These are phyloP conservation scores for Notholithocarpus densiflorus DNA, from an alignment of 306 rosid species.

Conservation along the genomic window DNA sequence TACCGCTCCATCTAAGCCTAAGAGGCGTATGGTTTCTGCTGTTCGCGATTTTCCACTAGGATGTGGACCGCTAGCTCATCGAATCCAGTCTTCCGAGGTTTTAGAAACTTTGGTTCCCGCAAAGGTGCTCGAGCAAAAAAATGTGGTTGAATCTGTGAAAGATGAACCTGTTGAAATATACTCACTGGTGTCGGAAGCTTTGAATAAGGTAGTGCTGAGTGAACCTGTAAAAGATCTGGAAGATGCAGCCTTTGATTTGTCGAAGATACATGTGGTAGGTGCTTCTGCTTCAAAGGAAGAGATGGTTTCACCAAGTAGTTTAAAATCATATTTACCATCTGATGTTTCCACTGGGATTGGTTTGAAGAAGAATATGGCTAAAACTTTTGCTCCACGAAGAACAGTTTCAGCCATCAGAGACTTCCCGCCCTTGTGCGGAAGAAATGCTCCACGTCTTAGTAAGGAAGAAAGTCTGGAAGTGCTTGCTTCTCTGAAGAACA, in stretches of 20 bases:
- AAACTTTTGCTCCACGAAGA: conserved; percentile 60
- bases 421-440: conserved; percentile 79
- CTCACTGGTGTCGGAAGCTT: conserved; percentile 9
- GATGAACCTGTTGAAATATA: not conserved
- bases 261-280: conserved; percentile 21
- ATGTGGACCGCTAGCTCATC: conserved; percentile 53
- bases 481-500: conserved; percentile 19
- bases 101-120: not conserved
- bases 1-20: conserved; percentile 25
- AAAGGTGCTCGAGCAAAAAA: conserved; percentile 10
- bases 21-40: conserved; percentile 50
- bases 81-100: conserved; percentile 6
- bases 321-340: conserved; percentile 20
- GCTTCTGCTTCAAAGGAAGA: conserved; percentile 28
- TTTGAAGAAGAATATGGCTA: conserved; percentile 25
- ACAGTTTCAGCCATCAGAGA: conserved; percentile 64
- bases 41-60: conserved; percentile 74
- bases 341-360: conserved; percentile 32
- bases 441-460: conserved; percentile 36
- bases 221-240: conserved; percentile 11
- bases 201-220: not conserved
- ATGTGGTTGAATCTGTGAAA: not conserved
- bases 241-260: conserved; percentile 26
- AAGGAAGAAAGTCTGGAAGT: conserved; percentile 20
- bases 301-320: conserved; percentile 13